Evolutionary conservation across 192 early-diverging fungal genomes (phyloP).

Genomic region (Lobosporangium transversale): DNA sequence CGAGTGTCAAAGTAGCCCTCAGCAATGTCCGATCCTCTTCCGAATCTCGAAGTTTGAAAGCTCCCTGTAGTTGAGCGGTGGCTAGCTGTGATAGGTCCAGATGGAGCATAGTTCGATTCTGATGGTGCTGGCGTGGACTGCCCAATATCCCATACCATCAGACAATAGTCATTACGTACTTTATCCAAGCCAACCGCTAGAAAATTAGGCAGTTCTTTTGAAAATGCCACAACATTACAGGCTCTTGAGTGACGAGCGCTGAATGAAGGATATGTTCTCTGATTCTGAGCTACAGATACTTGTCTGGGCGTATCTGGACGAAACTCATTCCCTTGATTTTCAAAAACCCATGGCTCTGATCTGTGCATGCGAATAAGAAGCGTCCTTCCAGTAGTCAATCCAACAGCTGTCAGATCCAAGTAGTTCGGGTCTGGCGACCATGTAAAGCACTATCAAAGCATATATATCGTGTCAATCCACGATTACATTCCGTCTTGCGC

Average conservation of each 20-base stretch:
- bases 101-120: slow-evolving; percentile 39
- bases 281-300: slow-evolving; percentile 36
- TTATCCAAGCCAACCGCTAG: slow-evolving; percentile 80
- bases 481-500: neutral
- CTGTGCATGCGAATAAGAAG: slow-evolving; percentile 64
- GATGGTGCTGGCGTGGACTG: slow-evolving; percentile 52
- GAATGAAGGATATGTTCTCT: slow-evolving; percentile 54
- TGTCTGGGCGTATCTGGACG: slow-evolving; percentile 52
- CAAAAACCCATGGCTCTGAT: slow-evolving; percentile 49
- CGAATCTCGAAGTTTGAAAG: slow-evolving; percentile 36
- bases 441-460: slow-evolving; percentile 63
- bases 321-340: slow-evolving; percentile 47
- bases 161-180: slow-evolving; percentile 73
- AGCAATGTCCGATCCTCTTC: slow-evolving; percentile 28
- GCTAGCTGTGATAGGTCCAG: slow-evolving; percentile 22
- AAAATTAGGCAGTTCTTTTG: slow-evolving; percentile 63
- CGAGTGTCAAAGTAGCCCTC: slow-evolving; percentile 48
- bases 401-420: slow-evolving; percentile 67
- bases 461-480: slow-evolving; percentile 1
- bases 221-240: slow-evolving; percentile 81
- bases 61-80: slow-evolving; percentile 33
- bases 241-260: slow-evolving; percentile 64
- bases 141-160: slow-evolving; percentile 82
- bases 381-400: slow-evolving; percentile 65
- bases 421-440: slow-evolving; percentile 72